These are phyloP conservation scores for Talaromyces sp. DNA, from an alignment of 2,329 filamentous ascomycete genomes.

Conservation along the genomic window DNA sequence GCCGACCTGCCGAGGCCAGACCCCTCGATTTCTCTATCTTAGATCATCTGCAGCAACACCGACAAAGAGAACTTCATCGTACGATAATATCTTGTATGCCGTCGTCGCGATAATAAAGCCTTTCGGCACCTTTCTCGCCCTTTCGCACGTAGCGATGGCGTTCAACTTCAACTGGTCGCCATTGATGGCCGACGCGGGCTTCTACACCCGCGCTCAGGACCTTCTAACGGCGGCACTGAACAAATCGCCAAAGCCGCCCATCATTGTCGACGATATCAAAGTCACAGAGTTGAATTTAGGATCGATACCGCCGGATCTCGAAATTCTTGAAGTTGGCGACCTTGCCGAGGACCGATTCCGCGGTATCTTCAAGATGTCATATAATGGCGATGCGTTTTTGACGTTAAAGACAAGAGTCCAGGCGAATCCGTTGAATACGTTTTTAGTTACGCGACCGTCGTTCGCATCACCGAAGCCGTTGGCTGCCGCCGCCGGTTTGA, in stretches of 20 bases:
- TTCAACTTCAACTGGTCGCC: slow-evolving; percentile 99
- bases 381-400: slow-evolving; percentile 90
- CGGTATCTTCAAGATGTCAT: slow-evolving; percentile 99
- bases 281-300: slow-evolving; percentile 97
- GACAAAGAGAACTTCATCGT: slow-evolving; percentile 1
- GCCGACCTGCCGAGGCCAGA: slow-evolving; percentile 7
- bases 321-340: slow-evolving; percentile 97
- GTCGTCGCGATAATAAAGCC: slow-evolving; percentile 6
- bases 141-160: slow-evolving; percentile 61
- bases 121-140: slow-evolving; percentile 16
- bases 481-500: slow-evolving; percentile 85
- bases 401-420: slow-evolving; percentile 95
- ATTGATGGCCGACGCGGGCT: slow-evolving; percentile 87
- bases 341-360: slow-evolving; percentile 94
- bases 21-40: background rate
- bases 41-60: background rate
- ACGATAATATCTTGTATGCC: slow-evolving; percentile 8
- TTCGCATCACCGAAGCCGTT: slow-evolving; percentile 92
- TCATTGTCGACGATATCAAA: slow-evolving; percentile 98
- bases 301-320: slow-evolving; percentile 87
- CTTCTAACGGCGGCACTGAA: slow-evolving; percentile 93
- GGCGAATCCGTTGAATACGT: slow-evolving; percentile 96
- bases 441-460: slow-evolving; percentile 81
- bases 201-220: slow-evolving; percentile 86
- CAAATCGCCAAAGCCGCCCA: slow-evolving; percentile 95